Evolutionary conservation across 352 stramenopile species (phyloP), one percentile per base, ranked within the genome.

Genomic region (Blastocystis sp.): DNA sequence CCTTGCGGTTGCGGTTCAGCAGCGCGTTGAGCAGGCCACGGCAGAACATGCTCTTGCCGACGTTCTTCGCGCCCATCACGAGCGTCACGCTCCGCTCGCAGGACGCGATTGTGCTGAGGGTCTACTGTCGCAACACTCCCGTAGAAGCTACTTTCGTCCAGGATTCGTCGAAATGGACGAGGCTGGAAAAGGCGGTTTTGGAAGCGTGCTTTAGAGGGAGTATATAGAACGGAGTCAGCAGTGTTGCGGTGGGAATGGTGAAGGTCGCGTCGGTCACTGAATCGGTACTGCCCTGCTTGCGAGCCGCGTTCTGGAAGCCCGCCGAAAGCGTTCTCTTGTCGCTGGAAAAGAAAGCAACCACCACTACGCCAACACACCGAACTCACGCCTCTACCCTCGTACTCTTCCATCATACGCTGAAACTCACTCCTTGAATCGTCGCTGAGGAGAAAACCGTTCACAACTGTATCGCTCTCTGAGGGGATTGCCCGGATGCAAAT

Each of bases 41-140:
- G 87, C 95, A 96, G 90, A 96, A 96, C 11, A 94, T 98, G 23
- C 93, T 97, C 90, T 98, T 98, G 21, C 96, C 96, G 21, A 97
- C 94, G 45, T 95, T 94, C 88, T 98, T 98, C 34, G 93, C 94
- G 43, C 95, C 95, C 90, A 94, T 97, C 17, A 98, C 93, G 17
- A 98, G 89, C 2, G 67, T 77, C 10, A 77, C 67, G 48, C 5
- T 38, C 2, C 7, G n/a, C n/a, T 38, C 65, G 14, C 48, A 56
- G 5, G 48, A 7, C 48, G 48, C 48, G 48, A 56, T 56, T 14
- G 48, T 56, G 5, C 14, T 56, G 5, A 56, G 5, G 5, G 48
- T 56, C 48, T 56, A 56, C 14, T 7, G 48, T 14, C 14, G 5
- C 5, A 56, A 14, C 5, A 56, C 48, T 17, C 48, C 5, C 5